Conservation (phyloP, 2,329 filamentous ascomycete genomes). For the Dothistroma pini region DNA sequence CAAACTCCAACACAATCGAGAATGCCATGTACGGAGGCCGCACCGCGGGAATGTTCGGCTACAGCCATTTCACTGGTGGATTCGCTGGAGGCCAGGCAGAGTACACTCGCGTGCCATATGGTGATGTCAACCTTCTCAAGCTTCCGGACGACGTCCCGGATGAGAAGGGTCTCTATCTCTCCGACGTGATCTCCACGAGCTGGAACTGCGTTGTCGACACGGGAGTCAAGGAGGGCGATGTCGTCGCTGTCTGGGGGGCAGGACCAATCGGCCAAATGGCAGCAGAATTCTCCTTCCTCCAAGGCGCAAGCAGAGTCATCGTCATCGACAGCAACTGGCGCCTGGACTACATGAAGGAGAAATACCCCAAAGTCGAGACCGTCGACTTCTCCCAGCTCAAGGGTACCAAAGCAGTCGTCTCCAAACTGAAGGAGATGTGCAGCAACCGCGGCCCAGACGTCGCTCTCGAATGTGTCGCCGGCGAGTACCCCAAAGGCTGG, state of each 20-base stretch:
- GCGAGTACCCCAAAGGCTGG: constrained; percentile 62
- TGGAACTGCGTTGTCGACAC: constrained; percentile 84
- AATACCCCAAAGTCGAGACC: constrained; percentile 62
- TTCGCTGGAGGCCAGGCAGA: constrained; percentile 87
- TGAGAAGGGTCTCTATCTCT: constrained; percentile 78
- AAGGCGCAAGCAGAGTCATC: constrained; percentile 72
- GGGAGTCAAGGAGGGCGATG: constrained; percentile 69
- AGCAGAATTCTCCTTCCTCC: constrained; percentile 62
- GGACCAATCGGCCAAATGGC: constrained; percentile 82
- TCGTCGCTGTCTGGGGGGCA: constrained; percentile 82
- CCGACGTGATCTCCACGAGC: constrained; percentile 73
- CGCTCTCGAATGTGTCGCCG: constrained; percentile 64
- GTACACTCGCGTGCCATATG: constrained; percentile 76
- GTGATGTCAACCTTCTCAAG: constrained; percentile 74
- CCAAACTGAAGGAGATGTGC: constrained; percentile 68
- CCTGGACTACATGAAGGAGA: constrained; percentile 63
- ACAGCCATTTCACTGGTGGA: constrained; percentile 71
- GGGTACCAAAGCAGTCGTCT: constrained; percentile 61
- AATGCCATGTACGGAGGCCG: constrained; percentile 75
- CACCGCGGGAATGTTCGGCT: constrained; percentile 63
- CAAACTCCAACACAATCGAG: constrained; percentile 67
- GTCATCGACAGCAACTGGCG: constrained; percentile 73
- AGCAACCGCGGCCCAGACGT: constrained; percentile 68
- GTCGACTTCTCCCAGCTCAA: constrained; percentile 66
- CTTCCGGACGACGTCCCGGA: constrained; percentile 77